A percentile compares a stretch with the other conserved stretches of the same genome.
Evolutionary conservation across 164 flowering plant genomes (phyloP).

Genomic region (Vitis vinifera): DNA sequence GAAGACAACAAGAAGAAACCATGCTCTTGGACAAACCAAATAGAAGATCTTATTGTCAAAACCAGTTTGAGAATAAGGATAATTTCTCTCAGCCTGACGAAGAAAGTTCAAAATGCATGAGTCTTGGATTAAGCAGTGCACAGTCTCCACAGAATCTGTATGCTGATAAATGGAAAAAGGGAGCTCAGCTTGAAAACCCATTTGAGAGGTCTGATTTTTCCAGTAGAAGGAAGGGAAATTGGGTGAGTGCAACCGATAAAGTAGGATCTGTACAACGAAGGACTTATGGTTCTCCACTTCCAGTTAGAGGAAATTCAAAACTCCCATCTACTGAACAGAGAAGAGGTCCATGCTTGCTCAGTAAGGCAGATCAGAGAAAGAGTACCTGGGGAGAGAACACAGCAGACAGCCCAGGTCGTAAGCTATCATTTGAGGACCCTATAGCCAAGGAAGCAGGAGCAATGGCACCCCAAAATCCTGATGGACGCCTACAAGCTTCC

Average conservation of each 20-base stretch:
- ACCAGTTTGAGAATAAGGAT: conserved; percentile 2
- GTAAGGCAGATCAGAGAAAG: conserved; percentile 9
- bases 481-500: conserved; percentile 2
- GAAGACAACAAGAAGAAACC: background rate
- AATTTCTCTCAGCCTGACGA: background rate
- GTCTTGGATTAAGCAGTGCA: background rate
- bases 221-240: conserved; percentile 2
- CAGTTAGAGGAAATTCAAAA: conserved; percentile 13
- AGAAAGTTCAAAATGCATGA: background rate
- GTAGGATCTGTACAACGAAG: conserved; percentile 6
- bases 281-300: conserved; percentile 15
- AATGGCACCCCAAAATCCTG: background rate
- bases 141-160: conserved; percentile 7
- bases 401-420: conserved; percentile 17
- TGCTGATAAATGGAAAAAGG: conserved; percentile 20
- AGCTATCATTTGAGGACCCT: conserved; percentile 25
- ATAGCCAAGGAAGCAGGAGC: background rate
- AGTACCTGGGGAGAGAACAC: conserved; percentile 2
- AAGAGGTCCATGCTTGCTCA: conserved; percentile 18
- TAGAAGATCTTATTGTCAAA: background rate
- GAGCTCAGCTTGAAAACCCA: conserved; percentile 9
- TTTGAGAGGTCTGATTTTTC: conserved; percentile 5
- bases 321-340: conserved; percentile 34
- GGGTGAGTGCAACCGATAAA: conserved; percentile 1
- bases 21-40: conserved; percentile 5